Conservation (phyloP, 768 basidiomycete species). For the Mycena amicta region DNA sequence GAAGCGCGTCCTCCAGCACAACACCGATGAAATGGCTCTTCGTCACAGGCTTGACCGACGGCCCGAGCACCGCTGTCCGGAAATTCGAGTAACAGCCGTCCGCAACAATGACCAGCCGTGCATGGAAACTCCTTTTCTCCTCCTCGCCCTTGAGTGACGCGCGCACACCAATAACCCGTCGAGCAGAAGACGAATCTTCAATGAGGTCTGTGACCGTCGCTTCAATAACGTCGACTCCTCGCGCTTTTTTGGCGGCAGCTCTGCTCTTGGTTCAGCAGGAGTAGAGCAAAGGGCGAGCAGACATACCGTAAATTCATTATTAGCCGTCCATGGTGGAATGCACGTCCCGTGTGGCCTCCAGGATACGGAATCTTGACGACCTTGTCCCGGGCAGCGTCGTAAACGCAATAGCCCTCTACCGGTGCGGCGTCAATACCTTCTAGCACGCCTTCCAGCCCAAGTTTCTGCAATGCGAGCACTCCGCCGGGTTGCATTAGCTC, state of each 20-base stretch:
- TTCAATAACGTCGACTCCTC: constrained; percentile 79
- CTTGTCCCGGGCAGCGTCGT: constrained; percentile 51
- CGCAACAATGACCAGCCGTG: constrained; percentile 83
- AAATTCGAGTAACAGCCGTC: constrained; percentile 98
- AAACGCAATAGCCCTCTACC: constrained; percentile 84
- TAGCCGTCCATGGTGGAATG: constrained; percentile 94
- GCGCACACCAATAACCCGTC: constrained; percentile 68
- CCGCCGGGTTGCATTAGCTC: constrained; percentile 96
- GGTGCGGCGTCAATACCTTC: constrained; percentile 89
- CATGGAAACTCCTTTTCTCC: constrained; percentile 60
- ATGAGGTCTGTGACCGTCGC: constrained; percentile 81
- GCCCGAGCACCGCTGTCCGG: constrained; percentile 66
- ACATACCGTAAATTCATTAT: constrained; percentile 68
- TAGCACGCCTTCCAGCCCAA: constrained; percentile 77
- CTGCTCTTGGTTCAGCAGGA: not conserved
- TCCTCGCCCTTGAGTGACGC: constrained; percentile 41
- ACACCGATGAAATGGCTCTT: constrained; percentile 85
- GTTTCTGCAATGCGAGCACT: constrained; percentile 66
- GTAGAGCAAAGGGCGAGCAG: not conserved
- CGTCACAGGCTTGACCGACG: constrained; percentile 51
- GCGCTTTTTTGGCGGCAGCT: constrained; percentile 58
- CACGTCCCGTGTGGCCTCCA: constrained; percentile 65
- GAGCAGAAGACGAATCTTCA: constrained; percentile 47
- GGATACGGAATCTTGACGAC: constrained; percentile 92
- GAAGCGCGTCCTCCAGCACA: constrained; percentile 72